These are phyloP conservation scores for Tagetes erecta DNA, from an alignment of 129 eudicot genomes.

Conservation along the genomic window DNA sequence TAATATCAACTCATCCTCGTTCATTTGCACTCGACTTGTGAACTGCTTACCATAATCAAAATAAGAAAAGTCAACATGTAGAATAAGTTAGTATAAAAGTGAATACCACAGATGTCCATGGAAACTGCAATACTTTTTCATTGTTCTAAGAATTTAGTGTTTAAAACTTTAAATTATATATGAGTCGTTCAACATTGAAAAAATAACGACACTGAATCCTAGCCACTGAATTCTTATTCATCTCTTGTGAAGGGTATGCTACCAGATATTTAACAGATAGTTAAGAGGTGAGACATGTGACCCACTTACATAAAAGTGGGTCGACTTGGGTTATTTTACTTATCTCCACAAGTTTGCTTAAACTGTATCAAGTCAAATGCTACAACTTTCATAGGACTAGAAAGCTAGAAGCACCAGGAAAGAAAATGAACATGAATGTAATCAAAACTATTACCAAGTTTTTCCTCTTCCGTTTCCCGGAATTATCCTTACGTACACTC, in stretches of 20 bases:
- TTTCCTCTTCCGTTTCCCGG: slow-evolving; percentile 62
- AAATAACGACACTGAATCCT: not conserved
- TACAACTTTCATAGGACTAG: slow-evolving; percentile 10
- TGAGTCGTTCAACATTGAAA: not conserved
- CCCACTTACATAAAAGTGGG: not conserved
- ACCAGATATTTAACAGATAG: slow-evolving; percentile 5
- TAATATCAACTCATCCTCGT: slow-evolving; percentile 79
- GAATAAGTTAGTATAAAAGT: not conserved
- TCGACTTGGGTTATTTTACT: not conserved
- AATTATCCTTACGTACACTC: slow-evolving; percentile 43
- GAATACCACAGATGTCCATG: not conserved
- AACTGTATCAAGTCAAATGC: slow-evolving; percentile 16
- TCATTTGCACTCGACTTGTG: slow-evolving; percentile 78
- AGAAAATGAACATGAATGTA: slow-evolving; percentile 8
- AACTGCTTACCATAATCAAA: slow-evolving; percentile 44
- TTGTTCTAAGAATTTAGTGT: not conserved
- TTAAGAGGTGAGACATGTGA: not conserved
- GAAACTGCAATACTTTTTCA: not conserved
- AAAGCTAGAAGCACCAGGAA: not conserved
- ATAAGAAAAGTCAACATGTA: slow-evolving; percentile 12
- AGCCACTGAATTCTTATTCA: not conserved
- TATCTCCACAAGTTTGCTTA: not conserved
- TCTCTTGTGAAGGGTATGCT: not conserved
- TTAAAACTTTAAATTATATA: not conserved
- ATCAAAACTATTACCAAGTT: slow-evolving; percentile 40